Percentiles rank a stretch among this genome's conserved stretches.
These are phyloP conservation scores for Gloeophyllum trabeum DNA, from an alignment of 768 basidiomycete species.

Conservation along the genomic window DNA sequence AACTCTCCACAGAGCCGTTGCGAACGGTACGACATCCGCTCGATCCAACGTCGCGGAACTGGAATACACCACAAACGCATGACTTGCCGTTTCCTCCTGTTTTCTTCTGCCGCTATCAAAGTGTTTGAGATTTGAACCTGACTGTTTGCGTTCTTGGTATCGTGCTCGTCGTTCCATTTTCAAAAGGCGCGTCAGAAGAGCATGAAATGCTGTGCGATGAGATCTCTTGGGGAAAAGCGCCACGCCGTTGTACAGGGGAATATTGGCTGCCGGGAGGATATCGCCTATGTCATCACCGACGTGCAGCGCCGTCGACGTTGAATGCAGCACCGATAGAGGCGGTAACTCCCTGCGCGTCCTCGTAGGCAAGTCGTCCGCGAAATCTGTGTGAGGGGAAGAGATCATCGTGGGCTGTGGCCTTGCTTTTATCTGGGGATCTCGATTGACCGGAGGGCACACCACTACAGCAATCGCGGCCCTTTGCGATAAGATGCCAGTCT, in stretches of 20 bases:
- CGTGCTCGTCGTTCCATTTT: slow-evolving; percentile 29
- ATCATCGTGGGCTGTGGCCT: no score
- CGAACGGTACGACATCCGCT: slow-evolving; percentile 52
- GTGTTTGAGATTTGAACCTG: neutral
- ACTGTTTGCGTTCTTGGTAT: slow-evolving; percentile 3
- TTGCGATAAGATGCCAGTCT: slow-evolving; percentile 18
- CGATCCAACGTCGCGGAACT: slow-evolving; percentile 33
- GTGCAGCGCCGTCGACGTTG: slow-evolving; percentile 15
- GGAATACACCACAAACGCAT: slow-evolving; percentile 59
- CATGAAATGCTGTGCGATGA: slow-evolving; percentile 51
- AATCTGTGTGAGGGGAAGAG: no score
- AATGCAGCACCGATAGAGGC: neutral
- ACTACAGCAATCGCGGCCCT: slow-evolving; percentile 57
- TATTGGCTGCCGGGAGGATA: slow-evolving; percentile 18
- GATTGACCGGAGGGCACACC: neutral
- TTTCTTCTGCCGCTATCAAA: slow-evolving; percentile 7
- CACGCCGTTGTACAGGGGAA: slow-evolving; percentile 64
- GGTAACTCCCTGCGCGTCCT: no score
- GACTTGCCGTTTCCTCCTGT: slow-evolving; percentile 39
- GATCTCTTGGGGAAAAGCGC: slow-evolving; percentile 48
- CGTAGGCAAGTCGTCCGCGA: no score
- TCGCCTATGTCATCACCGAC: slow-evolving; percentile 13
- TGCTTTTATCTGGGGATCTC: no score
- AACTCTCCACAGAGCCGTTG: slow-evolving; percentile 69
- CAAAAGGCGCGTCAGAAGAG: slow-evolving; percentile 35